A percentile compares a stretch with the other conserved stretches of the same genome.
These are phyloP conservation scores for Fusarium papillatum DNA, from an alignment of 2,329 filamentous ascomycete genomes.

Conservation along the genomic window DNA sequence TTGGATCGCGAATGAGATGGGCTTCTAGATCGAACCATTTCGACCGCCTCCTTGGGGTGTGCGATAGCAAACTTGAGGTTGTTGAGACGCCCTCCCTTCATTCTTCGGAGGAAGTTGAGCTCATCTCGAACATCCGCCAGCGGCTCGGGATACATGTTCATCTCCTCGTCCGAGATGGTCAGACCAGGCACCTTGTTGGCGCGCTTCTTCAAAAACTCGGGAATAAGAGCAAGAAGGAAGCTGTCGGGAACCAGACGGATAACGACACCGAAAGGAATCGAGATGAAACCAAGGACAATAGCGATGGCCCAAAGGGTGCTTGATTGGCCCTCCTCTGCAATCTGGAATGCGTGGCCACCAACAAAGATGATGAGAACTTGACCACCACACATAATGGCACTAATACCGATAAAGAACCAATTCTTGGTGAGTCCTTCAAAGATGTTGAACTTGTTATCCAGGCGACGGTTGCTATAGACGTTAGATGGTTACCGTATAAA, in stretches of 20 bases:
- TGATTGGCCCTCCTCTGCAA: slow-evolving; percentile 71
- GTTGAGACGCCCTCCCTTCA: slow-evolving; percentile 87
- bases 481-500: slow-evolving; percentile 15
- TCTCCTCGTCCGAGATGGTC: slow-evolving; percentile 76
- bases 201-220: slow-evolving; percentile 65
- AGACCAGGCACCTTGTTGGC: slow-evolving; percentile 64
- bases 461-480: slow-evolving; percentile 79
- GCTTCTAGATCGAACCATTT: slow-evolving; percentile 70
- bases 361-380: slow-evolving; percentile 93
- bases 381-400: slow-evolving; percentile 87
- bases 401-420: slow-evolving; percentile 91
- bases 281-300: slow-evolving; percentile 85
- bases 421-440: slow-evolving; percentile 91
- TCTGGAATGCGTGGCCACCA: slow-evolving; percentile 85
- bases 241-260: slow-evolving; percentile 88
- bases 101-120: slow-evolving; percentile 82
- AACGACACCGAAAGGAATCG: slow-evolving; percentile 84
- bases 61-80: slow-evolving; percentile 84
- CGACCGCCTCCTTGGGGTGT: slow-evolving; percentile 79
- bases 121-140: slow-evolving; percentile 84
- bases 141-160: slow-evolving; percentile 77
- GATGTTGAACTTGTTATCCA: slow-evolving; percentile 96
- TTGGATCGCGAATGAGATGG: slow-evolving; percentile 75
- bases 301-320: slow-evolving; percentile 90
- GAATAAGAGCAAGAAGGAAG: slow-evolving; percentile 66